Percentiles rank a stretch among this genome's conserved stretches.
Evolutionary conservation across 345 rosid genomes (phyloP).

Genomic region (Populus ilicifolia): DNA sequence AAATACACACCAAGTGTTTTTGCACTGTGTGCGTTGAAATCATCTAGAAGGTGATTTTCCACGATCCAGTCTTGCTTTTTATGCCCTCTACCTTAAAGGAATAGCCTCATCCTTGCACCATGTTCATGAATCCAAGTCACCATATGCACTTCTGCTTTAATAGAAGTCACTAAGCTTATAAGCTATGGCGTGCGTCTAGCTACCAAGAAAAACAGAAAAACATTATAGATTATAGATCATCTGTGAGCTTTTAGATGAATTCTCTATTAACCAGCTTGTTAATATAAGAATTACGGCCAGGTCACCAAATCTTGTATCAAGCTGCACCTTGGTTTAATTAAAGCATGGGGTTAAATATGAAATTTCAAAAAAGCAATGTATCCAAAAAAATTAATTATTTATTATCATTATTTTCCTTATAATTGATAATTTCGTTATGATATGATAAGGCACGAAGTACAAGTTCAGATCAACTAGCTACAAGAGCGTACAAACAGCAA

Average conservation of each 20-base stretch:
- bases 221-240: neutral
- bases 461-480: too few species aligned
- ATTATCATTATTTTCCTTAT: too few species aligned
- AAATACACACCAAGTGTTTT: neutral
- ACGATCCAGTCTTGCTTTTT: neutral
- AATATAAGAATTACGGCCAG: neutral
- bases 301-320: neutral
- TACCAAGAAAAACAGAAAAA: neutral
- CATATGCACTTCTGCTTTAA: neutral
- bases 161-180: neutral
- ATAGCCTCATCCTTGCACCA: neutral
- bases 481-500: too few species aligned
- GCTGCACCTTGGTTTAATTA: neutral
- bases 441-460: too few species aligned
- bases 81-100: neutral
- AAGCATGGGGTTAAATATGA: neutral
- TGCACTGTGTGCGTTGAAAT: neutral
- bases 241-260: neutral
- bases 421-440: too few species aligned
- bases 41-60: neutral
- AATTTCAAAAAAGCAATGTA: neutral
- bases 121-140: neutral
- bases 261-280: neutral
- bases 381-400: neutral
- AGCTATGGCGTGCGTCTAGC: neutral